A percentile compares a stretch with the other conserved stretches of the same genome.
Conservation (phyloP, 306 rosid genomes). For the Coriaria nepalensis region DNA sequence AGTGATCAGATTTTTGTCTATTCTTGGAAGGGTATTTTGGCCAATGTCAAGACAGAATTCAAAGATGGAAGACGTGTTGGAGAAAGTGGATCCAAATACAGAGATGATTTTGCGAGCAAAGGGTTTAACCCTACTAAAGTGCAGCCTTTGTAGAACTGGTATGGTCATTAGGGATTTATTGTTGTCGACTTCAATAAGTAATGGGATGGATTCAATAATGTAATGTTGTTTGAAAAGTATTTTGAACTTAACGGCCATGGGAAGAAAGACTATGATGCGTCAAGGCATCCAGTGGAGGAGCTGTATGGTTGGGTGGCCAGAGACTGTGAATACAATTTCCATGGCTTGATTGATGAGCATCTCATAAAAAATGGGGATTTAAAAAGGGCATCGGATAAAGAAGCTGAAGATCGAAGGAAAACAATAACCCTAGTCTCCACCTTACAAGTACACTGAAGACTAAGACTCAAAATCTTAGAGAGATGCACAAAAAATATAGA, state of each 20-base stretch:
- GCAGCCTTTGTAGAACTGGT: constrained; percentile 40
- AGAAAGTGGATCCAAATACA: constrained; percentile 49
- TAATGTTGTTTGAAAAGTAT: constrained; percentile 49
- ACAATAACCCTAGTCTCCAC: constrained; percentile 31
- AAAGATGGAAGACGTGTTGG: constrained; percentile 39
- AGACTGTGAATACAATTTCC: constrained; percentile 23
- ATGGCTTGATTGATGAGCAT: constrained; percentile 18
- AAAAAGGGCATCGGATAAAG: constrained; percentile 25
- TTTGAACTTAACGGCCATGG: constrained; percentile 36
- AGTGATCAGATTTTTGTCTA: constrained; percentile 39
- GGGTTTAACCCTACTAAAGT: constrained; percentile 70
- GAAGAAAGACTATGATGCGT: constrained; percentile 27
- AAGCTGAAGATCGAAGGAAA: constrained; percentile 33
- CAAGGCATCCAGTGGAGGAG: constrained; percentile 21
- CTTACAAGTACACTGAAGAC: constrained; percentile 34
- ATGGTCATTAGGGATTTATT: constrained; percentile 69
- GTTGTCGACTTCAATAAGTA: constrained; percentile 42
- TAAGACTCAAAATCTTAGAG: constrained; percentile 30
- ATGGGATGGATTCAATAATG: constrained; percentile 66
- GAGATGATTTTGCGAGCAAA: constrained; percentile 30
- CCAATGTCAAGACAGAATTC: constrained; percentile 39
- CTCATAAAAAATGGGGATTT: constrained; percentile 32
- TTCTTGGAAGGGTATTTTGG: constrained; percentile 61
- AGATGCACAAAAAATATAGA: constrained; percentile 22
- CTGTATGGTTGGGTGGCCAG: constrained; percentile 64